Base-by-base conservation (phyloP, 164 flowering plant species). In the Brasenia schreberi region DNA sequence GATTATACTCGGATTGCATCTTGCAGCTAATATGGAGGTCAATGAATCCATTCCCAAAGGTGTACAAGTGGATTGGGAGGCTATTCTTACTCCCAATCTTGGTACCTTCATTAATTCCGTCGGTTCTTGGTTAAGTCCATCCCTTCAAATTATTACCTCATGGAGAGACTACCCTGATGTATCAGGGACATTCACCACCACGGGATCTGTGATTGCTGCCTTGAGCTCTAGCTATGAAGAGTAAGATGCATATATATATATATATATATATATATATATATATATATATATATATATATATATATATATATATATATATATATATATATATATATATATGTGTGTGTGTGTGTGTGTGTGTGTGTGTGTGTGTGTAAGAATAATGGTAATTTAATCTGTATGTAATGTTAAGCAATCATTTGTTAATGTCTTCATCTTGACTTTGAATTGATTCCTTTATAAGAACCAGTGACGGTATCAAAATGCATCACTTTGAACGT, bases 21-120 rank as follows among this genome's bases (percentile, higher is more conserved):
- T 91, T 66, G 97, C 99, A 61, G 96, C 97, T 65, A 94, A 94
- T 67, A 91, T 91, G 96, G 89, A 88, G 78, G 87, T 94, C 77
- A 76, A 80, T 6, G 96, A 82, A 53, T 81, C 72, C 75, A 89
- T 91, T 62, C 99, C 97, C 18, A 64, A 78, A 73, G 96, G 92
- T 44, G 12, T 87, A 58, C 97, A 94, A 79, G 88, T 90, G 69
- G 96, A 94, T 69, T 94, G 97, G 97, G 99, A 89, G 71, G 99
- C 99, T 65, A 88, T 91, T 63, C 79, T 94, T 42, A 85, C 79
- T 66, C 76, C 74, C 11, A 84, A 85, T 69, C 90, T 93, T 18
- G 65, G 74, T 65, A 68, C 79, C 42, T 94, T 91, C 59, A 63
- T 79, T 42, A 84, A 83, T 69, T 84, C 92, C n/a, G 74, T 85